Evolutionary conservation across 2,329 filamentous ascomycete species (phyloP).

Genomic region (Fusarium liriodendri): DNA sequence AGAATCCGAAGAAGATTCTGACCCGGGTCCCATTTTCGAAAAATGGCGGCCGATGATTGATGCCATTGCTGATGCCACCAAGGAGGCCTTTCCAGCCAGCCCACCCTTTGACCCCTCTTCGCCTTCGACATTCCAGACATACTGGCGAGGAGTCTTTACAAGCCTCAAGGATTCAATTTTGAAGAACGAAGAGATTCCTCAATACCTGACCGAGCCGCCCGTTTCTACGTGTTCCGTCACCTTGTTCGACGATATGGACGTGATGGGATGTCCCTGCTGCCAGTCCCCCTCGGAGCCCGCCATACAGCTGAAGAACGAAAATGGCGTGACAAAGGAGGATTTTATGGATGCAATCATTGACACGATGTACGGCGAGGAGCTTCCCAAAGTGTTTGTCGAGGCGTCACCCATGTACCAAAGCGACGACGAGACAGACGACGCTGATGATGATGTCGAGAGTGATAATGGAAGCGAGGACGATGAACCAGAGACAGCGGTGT

Average conservation of each 20-base stretch:
- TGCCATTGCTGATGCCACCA: background rate
- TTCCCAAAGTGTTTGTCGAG: constrained; percentile 10
- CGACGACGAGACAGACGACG: background rate
- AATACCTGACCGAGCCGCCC: constrained; percentile 8
- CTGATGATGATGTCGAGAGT: background rate
- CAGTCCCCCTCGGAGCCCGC: constrained; percentile 1
- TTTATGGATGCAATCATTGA: background rate
- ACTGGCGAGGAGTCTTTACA: constrained; percentile 15
- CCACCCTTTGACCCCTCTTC: constrained; percentile 2
- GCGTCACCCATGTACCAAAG: background rate
- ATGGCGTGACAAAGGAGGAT: constrained; percentile 18
- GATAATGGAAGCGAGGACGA: background rate
- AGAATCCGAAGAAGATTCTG: background rate
- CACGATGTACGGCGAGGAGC: constrained; percentile 6
- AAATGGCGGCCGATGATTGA: constrained; percentile 5
- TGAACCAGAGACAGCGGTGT: background rate
- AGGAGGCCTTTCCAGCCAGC: constrained; percentile 1
- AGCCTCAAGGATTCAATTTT: background rate
- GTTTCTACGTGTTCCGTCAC: constrained; percentile 1
- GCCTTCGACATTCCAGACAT: background rate
- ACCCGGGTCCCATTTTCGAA: background rate
- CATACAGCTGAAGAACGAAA: constrained; percentile 3
- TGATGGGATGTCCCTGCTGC: constrained; percentile 6
- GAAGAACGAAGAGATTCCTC: background rate
- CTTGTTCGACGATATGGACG: background rate